Evolutionary conservation across 2,329 filamentous ascomycete genomes (phyloP), one percentile per base, ranked within the genome.

Genomic region (Aspergillus awamori): DNA sequence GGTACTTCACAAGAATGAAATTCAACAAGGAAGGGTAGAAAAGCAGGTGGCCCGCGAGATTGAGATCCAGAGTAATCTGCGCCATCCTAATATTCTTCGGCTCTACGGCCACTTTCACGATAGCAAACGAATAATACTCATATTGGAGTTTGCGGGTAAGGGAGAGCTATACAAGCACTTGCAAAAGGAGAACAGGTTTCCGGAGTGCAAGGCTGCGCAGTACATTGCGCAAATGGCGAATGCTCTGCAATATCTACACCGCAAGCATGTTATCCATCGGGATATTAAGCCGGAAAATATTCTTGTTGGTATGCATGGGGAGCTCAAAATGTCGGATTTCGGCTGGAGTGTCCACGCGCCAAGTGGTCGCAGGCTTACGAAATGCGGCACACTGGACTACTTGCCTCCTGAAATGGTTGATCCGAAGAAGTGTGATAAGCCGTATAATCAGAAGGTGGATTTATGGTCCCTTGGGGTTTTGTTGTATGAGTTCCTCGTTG

Each of bases 41-140:
- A 60, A 60, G 22, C 58, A 60, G 33, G 58, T 60, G 22, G 52
- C 41, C 10, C 58, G 58, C n/a, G 58, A 60, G 49, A 56, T 60
- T 24, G 52, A 60, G 52, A 60, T 60, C 17, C 52, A 60, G 30
- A 60, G 52, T 22, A 60, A 60, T 47, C 10, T 60, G 52, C 51
- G 58, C 4, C 58, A 60, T 13, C 58, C 58, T 30, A 60, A 60
- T 43, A 49, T 56, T 33, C 15, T 41, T 56, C 41, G 22, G 22
- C 41, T 45, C 6, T 45, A 3, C 41, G 41, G 41, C 0, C 41
- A 45, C 5, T 45, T 45, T 2, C 41, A 45, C 20, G 41, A 45
- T 13, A 22, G n/a, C 2, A 45, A 45, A 1, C 20, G 41, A 3
- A 45, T 45, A 45, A 24, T 45, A 0, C 3, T 45, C 1, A 24